Conservation (phyloP, 176 grass and related monocot species). For the Alopecurus myosuroides region DNA sequence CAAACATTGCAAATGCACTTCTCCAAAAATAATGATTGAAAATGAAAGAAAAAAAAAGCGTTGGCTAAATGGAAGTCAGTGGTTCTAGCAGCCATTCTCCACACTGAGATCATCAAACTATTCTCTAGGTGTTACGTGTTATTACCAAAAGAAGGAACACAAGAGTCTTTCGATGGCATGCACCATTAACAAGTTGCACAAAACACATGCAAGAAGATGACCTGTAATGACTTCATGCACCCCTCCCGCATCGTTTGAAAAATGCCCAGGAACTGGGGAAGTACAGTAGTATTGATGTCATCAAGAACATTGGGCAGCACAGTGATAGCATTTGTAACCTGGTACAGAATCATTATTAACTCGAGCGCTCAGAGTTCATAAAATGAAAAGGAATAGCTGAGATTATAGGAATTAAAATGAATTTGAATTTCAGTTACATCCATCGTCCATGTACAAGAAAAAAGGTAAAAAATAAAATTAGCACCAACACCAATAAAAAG, state of each 20-base stretch:
- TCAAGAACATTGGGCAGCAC: slow-evolving; percentile 59
- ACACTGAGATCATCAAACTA: slow-evolving; percentile 26
- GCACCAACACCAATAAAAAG: slow-evolving; percentile 8
- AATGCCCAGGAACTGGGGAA: slow-evolving; percentile 74
- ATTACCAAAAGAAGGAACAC: neutral
- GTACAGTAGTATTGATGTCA: slow-evolving; percentile 41
- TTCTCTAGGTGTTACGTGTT: slow-evolving; percentile 1
- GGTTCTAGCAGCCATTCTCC: neutral
- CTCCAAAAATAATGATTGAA: neutral
- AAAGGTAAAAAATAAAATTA: neutral
- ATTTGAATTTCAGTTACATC: slow-evolving; percentile 1
- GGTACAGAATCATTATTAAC: slow-evolving; percentile 28
- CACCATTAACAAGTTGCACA: neutral
- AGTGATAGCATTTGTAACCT: slow-evolving; percentile 84
- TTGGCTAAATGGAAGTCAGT: neutral
- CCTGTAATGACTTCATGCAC: slow-evolving; percentile 88
- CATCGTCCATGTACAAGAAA: neutral
- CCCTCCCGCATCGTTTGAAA: slow-evolving; percentile 85
- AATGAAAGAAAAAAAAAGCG: neutral
- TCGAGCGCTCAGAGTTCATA: neutral
- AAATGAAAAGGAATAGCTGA: slow-evolving; percentile 21
- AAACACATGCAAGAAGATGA: slow-evolving; percentile 20
- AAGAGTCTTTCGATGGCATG: neutral
- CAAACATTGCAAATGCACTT: neutral
- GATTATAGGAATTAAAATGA: neutral